Base-by-base conservation (phyloP, 768 basidiomycete species). In the Gloeophyllum trabeum region DNA sequence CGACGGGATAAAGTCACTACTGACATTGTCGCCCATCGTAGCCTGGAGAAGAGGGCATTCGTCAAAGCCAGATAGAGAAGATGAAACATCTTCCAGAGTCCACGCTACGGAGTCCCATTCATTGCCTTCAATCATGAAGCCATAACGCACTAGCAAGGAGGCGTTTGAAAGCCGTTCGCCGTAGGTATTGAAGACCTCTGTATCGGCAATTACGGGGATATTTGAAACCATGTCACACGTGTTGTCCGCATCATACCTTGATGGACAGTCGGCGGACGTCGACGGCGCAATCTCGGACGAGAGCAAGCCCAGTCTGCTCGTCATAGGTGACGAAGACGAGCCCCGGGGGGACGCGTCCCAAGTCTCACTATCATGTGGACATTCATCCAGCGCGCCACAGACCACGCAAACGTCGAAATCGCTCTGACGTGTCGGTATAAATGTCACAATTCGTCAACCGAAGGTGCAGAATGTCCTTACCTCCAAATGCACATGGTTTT, bases 181-280 rank as follows among this genome's bases (percentile, higher is more conserved):
- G 53, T 89, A 90, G 1, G 81, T 81, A 56, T 90, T 90, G 66
- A 76, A 88, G 18, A 86, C 64, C 44, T 89, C 76, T 6, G 63
- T 61, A 30, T 61, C 59, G 0, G 73, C 63, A 5, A 61, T 57
- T 32, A 87, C 67, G n/a, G 60, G 48, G 12, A 58, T 54, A 46
- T 77, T 73, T 1, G 75, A 64, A 3, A 84, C 76, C 76, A 90
- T 86, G 43, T 88, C 84, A 49, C 54, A 61, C n/a, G 54, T 57
- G 37, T 37, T 37, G 36, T 6, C 36, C 36, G 16, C 16, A 10
- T 32, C 28, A 10, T 32, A 32, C 28, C 20, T 48, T 44, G 43
- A 32, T 42, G 44, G 23, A 32, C 6, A 35, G 37, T 26, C 35
- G 19, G 42, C 38, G 28, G n/a, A 44, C 24, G 32, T n/a, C 39